Evolutionary conservation across 768 basidiomycete genomes (phyloP).

Genomic region (Trametopsis cervina): DNA sequence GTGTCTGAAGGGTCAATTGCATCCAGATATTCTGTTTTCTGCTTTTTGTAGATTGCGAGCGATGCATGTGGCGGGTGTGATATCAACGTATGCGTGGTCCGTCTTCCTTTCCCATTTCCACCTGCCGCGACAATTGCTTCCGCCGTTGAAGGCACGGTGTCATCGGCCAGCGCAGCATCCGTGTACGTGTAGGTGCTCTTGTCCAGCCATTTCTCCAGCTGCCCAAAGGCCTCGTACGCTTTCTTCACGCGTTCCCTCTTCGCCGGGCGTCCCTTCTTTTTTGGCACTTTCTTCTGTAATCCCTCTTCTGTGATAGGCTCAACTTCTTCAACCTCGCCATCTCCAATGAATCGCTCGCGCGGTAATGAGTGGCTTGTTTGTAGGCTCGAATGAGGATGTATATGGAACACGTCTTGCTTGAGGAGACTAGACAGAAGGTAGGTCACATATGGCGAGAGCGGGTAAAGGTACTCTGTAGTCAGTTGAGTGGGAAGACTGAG

Average conservation of each 20-base stretch:
- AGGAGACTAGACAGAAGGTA: constrained; percentile 45
- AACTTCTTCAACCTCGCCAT: constrained; percentile 18
- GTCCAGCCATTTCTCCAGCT: constrained; percentile 45
- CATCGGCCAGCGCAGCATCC: neutral
- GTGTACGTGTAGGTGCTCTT: constrained; percentile 25
- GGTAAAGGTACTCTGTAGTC: constrained; percentile 30
- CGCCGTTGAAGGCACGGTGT: neutral
- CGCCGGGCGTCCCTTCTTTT: constrained; percentile 54
- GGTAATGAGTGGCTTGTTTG: constrained; percentile 58
- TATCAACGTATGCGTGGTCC: constrained; percentile 28
- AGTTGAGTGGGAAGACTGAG: constrained; percentile 41
- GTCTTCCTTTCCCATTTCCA: neutral
- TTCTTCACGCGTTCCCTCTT: constrained; percentile 52
- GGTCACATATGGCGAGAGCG: constrained; percentile 44
- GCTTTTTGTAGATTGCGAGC: constrained; percentile 33
- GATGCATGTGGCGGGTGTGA: constrained; percentile 27
- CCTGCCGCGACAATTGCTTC: neutral
- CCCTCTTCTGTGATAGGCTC: constrained; percentile 6
- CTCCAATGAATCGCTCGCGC: constrained; percentile 53
- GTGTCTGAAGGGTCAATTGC: constrained; percentile 23
- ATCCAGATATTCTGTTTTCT: constrained; percentile 36
- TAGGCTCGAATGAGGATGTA: constrained; percentile 51
- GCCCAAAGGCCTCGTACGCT: constrained; percentile 40
- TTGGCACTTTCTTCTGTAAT: constrained; percentile 12
- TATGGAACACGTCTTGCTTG: constrained; percentile 44